A percentile compares a stretch with the other conserved stretches of the same genome.
These are phyloP conservation scores for Vaccinium myrtillus DNA, from an alignment of 148 eudicot genomes.

Conservation along the genomic window DNA sequence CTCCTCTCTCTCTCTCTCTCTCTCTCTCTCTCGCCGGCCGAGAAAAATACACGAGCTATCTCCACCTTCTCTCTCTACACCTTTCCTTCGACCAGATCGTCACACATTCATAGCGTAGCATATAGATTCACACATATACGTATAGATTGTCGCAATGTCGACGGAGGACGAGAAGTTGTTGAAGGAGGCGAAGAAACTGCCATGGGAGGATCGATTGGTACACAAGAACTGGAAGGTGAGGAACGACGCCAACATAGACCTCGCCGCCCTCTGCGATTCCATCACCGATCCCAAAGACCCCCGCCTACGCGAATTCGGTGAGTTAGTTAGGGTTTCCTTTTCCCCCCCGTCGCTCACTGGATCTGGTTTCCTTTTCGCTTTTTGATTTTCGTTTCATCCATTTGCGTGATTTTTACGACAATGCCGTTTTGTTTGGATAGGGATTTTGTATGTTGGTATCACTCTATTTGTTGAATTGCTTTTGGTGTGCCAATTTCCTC, in stretches of 20 bases:
- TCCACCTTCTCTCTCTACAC: not conserved
- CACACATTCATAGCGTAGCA: not conserved
- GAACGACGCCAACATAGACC: constrained; percentile 92
- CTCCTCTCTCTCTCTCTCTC: not conserved
- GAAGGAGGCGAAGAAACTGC: constrained; percentile 95
- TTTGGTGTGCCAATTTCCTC: not conserved
- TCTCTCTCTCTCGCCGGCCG: constrained; percentile 37
- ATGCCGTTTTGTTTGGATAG: constrained; percentile 15
- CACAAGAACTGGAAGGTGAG: constrained; percentile 98
- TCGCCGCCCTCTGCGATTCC: constrained; percentile 67
- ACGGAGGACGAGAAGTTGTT: constrained; percentile 90
- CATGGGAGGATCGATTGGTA: constrained; percentile 95
- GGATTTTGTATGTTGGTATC: constrained; percentile 17
- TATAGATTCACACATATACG: not conserved
- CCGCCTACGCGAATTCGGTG: constrained; percentile 92
- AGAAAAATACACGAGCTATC: constrained; percentile 5
- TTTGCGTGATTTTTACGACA: not conserved
- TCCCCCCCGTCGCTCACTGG: constrained; percentile 1
- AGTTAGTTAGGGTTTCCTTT: constrained; percentile 31
- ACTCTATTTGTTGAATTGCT: not conserved
- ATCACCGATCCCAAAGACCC: constrained; percentile 92
- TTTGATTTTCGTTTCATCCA: not conserved
- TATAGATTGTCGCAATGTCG: constrained; percentile 44
- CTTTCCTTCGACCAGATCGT: not conserved
- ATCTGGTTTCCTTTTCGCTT: constrained; percentile 26